These are phyloP conservation scores for Rhodotorula paludigena DNA, from an alignment of 768 basidiomycete genomes.

Conservation along the genomic window DNA sequence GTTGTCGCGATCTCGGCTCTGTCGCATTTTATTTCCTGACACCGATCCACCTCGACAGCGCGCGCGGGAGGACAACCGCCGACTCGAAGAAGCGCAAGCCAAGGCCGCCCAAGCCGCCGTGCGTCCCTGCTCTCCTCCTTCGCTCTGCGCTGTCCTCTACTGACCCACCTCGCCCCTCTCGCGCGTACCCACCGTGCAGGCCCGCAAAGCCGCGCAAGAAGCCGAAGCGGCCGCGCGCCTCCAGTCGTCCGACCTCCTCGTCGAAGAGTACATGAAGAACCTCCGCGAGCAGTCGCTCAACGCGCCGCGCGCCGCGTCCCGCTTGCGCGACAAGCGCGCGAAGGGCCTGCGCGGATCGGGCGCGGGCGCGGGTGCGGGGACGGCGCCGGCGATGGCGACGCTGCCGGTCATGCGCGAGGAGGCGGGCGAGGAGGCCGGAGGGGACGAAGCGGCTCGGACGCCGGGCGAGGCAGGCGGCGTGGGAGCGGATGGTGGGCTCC, in stretches of 20 bases:
- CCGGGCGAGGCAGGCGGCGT: neutral
- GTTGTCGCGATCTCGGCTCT: conserved; percentile 2
- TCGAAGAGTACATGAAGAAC: conserved; percentile 32
- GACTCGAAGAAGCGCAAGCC: conserved; percentile 11
- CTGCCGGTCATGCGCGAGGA: no score
- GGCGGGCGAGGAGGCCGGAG: neutral
- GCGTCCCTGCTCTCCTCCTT: neutral
- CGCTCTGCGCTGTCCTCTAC: rapidly evolving
- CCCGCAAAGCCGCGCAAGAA: conserved; percentile 31
- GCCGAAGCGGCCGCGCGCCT: conserved; percentile 12
- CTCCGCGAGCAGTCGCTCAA: conserved; percentile 28
- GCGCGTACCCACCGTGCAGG: conserved; percentile 7
- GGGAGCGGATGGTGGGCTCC: no score
- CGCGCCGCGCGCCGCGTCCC: conserved; percentile 13
- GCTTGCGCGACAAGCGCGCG: conserved; percentile 3
- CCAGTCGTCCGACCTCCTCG: conserved; percentile 23
- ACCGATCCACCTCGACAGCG: neutral
- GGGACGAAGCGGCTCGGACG: neutral
- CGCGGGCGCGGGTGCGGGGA: no score
- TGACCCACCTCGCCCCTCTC: neutral
- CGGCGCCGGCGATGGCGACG: no score
- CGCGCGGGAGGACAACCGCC: conserved; percentile 27
- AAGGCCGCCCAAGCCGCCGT: conserved; percentile 21
- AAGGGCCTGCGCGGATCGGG: no score
- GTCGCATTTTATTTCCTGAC: neutral